Conservation (phyloP, 805 yeast genomes). For the Candida incommunis region DNA sequence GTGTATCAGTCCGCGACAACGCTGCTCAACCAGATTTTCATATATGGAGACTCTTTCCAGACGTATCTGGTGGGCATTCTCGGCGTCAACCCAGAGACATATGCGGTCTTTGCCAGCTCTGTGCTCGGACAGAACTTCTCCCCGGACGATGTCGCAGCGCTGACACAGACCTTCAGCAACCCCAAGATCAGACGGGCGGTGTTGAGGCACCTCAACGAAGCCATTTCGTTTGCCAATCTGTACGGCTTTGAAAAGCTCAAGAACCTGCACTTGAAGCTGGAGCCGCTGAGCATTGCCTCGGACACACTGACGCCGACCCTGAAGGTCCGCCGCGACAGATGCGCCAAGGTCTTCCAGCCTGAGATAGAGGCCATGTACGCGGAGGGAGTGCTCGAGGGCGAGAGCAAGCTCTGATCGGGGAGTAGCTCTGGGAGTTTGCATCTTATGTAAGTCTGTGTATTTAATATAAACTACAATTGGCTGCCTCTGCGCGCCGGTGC, state of each 20-base stretch:
- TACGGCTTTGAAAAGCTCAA: constrained; percentile 54
- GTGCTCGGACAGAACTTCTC: constrained; percentile 19
- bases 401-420: constrained; percentile 1
- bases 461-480: too few relatives aligned
- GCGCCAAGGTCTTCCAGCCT: constrained; percentile 28
- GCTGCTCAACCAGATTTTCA: constrained; percentile 37
- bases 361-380: constrained; percentile 31
- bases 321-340: constrained; percentile 37
- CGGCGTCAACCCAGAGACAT: constrained; percentile 42
- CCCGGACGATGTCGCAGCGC: constrained; percentile 15
- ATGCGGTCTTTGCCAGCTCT: constrained; percentile 19
- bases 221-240: constrained; percentile 25
- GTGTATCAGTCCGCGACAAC: constrained; percentile 40
- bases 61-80: constrained; percentile 44
- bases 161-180: constrained; percentile 20
- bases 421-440: not conserved
- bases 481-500: too few relatives aligned
- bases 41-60: constrained; percentile 49
- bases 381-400: constrained; percentile 26
- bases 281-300: constrained; percentile 48
- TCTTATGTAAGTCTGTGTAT: too few relatives aligned
- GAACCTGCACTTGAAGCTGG: constrained; percentile 37
- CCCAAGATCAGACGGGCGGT: constrained; percentile 24
- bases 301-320: constrained; percentile 57
- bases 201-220: constrained; percentile 25